Conservation (phyloP, 208 protist species). For the Leptomonas pyrrhocoris region DNA sequence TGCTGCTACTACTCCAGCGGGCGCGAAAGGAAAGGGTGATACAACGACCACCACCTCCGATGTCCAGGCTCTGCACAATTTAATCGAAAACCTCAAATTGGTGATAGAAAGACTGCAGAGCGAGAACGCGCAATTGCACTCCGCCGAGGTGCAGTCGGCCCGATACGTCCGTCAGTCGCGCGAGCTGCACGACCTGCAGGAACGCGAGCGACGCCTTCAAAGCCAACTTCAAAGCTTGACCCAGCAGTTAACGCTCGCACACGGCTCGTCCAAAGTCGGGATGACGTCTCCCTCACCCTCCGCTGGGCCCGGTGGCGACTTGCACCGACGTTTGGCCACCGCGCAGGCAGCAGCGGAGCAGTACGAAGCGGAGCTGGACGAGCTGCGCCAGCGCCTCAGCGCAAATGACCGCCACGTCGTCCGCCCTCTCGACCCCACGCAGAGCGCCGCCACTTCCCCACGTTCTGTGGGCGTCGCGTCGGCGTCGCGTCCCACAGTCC, state of each 20-base stretch:
- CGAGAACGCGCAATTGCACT: conserved; percentile 70
- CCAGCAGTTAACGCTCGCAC: conserved; percentile 24
- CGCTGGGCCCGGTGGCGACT: conserved; percentile 7
- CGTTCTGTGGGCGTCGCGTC: conserved; percentile 2
- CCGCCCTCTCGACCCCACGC: conserved; percentile 40
- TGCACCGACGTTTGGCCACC: conserved; percentile 60
- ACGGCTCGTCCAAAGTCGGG: conserved; percentile 21
- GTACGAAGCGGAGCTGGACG: conserved; percentile 60
- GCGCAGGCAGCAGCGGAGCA: conserved; percentile 60
- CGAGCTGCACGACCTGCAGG: conserved; percentile 59
- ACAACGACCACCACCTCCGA: conserved; percentile 10
- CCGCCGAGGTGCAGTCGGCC: conserved; percentile 24
- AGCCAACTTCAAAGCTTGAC: conserved; percentile 30
- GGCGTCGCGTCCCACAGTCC: conserved; percentile 9
- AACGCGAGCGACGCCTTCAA: conserved; percentile 47
- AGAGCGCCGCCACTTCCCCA: conserved; percentile 1
- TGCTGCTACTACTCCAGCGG: conserved; percentile 27
- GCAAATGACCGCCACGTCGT: conserved; percentile 47
- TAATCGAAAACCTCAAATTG: conserved; percentile 78
- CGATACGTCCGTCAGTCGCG: conserved; percentile 56
- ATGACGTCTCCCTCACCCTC: background rate
- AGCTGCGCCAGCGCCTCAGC: conserved; percentile 43
- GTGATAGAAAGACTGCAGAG: conserved; percentile 74
- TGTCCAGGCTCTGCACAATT: conserved; percentile 46
- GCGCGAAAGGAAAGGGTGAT: conserved; percentile 3